A percentile compares a stretch with the other conserved stretches of the same genome.
phyloP scores from a whole-genome alignment of 2,329 filamentous ascomycete species.

The Aureobasidium pullulans region DNA sequence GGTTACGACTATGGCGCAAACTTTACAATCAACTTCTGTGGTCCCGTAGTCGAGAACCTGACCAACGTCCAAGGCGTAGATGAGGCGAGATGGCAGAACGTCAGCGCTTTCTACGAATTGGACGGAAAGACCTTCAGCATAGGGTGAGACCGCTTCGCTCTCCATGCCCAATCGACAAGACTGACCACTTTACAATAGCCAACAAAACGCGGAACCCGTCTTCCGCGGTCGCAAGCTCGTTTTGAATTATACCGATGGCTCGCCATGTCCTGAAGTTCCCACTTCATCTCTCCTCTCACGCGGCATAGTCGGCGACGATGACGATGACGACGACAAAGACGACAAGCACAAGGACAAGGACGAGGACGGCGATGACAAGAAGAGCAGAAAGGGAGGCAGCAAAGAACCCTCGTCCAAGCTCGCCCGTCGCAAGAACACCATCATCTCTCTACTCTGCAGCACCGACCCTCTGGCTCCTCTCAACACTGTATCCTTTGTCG shows the following conservation, averaged over 20 bases:
- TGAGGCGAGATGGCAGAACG: slow-evolving; percentile 57
- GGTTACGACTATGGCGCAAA: slow-evolving; percentile 74
- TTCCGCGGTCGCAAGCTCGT: slow-evolving; percentile 59
- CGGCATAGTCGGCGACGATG: slow-evolving; percentile 34
- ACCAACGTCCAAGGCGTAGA: slow-evolving; percentile 50
- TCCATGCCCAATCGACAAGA: background rate
- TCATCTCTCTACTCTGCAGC: slow-evolving; percentile 91
- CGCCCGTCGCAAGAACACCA: slow-evolving; percentile 69
- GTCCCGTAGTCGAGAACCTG: slow-evolving; percentile 58
- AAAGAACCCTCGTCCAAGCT: slow-evolving; percentile 37
- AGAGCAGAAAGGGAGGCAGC: slow-evolving; percentile 16
- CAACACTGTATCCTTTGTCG: slow-evolving; percentile 74
- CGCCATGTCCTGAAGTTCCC: slow-evolving; percentile 34
- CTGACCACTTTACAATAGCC: slow-evolving; percentile 31
- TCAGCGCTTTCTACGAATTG: slow-evolving; percentile 69
- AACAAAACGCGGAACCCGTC: slow-evolving; percentile 46
- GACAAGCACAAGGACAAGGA: slow-evolving; percentile 26
- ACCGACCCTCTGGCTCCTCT: slow-evolving; percentile 62
- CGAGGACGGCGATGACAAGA: slow-evolving; percentile 21
- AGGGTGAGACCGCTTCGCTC: slow-evolving; percentile 46
- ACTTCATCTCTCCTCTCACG: slow-evolving; percentile 20
- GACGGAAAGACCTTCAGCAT: slow-evolving; percentile 64
- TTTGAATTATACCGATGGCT: slow-evolving; percentile 45
- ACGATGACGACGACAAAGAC: slow-evolving; percentile 25
- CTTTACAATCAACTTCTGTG: slow-evolving; percentile 79